These are phyloP conservation scores for Circinella minor DNA, from an alignment of 371 early-diverging fungal species.

Conservation along the genomic window DNA sequence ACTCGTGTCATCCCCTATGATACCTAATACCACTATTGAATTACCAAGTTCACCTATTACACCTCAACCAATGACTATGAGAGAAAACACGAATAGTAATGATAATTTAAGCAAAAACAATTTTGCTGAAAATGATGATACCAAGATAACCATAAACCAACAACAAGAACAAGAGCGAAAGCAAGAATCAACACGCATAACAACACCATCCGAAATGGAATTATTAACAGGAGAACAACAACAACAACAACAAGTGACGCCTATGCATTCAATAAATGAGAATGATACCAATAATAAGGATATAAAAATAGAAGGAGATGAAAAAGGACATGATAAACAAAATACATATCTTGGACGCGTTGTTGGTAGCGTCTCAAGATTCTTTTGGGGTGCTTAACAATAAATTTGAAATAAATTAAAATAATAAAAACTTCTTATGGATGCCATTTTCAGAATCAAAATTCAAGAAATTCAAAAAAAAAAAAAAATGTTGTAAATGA, in stretches of 20 bases:
- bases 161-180: not conserved
- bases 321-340: not conserved
- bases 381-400: constrained; percentile 6
- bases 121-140: too few relatives aligned
- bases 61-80: not conserved
- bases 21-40: not conserved
- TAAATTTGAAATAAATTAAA: not conserved
- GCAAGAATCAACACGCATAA: not conserved
- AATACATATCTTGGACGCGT: constrained; percentile 1
- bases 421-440: too few relatives aligned
- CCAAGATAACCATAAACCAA: too few relatives aligned
- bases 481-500: too few relatives aligned
- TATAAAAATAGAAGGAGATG: not conserved
- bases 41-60: not conserved
- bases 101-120: too few relatives aligned
- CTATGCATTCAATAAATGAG: not conserved
- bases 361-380: constrained; percentile 1
- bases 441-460: too few relatives aligned
- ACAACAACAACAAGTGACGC: not conserved
- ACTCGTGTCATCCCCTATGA: too few relatives aligned
- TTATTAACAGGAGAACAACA: not conserved
- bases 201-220: not conserved
- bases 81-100: not conserved
- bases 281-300: not conserved
- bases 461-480: too few relatives aligned